Conservation (phyloP, 2,329 filamentous ascomycete species). For the Talaromyces piceae region DNA sequence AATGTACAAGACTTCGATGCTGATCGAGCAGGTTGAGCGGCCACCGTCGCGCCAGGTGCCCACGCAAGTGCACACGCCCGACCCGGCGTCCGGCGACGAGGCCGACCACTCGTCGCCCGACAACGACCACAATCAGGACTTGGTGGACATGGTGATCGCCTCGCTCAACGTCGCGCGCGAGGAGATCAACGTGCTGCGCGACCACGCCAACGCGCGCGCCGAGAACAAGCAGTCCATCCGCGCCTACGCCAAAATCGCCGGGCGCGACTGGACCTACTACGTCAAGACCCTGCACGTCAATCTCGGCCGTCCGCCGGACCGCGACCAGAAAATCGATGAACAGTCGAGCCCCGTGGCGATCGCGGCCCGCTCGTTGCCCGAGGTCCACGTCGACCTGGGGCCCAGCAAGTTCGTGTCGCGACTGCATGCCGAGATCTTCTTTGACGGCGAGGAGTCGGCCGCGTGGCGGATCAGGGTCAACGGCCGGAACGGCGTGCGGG, state of each 20-base stretch:
- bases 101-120: constrained; percentile 36
- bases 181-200: constrained; percentile 35
- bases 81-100: constrained; percentile 30
- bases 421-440: constrained; percentile 67
- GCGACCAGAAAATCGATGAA: constrained; percentile 34
- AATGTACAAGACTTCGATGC: background rate
- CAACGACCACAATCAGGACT: constrained; percentile 37
- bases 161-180: constrained; percentile 38
- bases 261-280: constrained; percentile 46
- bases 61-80: constrained; percentile 26
- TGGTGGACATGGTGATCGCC: constrained; percentile 42
- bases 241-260: constrained; percentile 45
- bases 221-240: constrained; percentile 41
- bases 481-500: constrained; percentile 81
- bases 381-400: constrained; percentile 79
- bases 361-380: constrained; percentile 36
- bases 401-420: constrained; percentile 76
- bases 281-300: constrained; percentile 43
- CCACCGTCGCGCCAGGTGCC: constrained; percentile 25
- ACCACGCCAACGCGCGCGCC: constrained; percentile 40
- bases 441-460: constrained; percentile 54
- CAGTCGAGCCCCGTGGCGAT: constrained; percentile 41
- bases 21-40: constrained; percentile 24
- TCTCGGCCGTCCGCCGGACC: constrained; percentile 44
- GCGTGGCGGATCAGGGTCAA: constrained; percentile 82